Conservation (phyloP, 2,329 filamentous ascomycete genomes). For the Corynespora cassiicola region DNA sequence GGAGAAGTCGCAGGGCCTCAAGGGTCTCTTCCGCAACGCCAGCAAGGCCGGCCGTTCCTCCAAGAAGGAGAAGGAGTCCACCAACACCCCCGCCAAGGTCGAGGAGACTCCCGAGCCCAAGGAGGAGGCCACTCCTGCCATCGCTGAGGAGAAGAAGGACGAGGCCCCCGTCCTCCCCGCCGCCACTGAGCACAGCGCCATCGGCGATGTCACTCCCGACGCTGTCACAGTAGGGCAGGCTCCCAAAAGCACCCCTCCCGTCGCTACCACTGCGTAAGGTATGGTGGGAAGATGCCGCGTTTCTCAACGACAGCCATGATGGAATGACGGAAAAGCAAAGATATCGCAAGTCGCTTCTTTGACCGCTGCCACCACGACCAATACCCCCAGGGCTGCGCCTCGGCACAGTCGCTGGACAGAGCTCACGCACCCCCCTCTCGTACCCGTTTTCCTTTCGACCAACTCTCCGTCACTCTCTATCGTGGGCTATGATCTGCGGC, state of each 20-base stretch:
- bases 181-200: constrained; percentile 34
- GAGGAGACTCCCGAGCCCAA: constrained; percentile 39
- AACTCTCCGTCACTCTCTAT: constrained; percentile 33
- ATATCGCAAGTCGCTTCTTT: constrained; percentile 47
- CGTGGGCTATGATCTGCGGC: constrained; percentile 41
- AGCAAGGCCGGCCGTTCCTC: constrained; percentile 48
- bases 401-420: constrained; percentile 38
- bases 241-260: constrained; percentile 46
- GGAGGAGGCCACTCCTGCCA: constrained; percentile 26
- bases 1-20: constrained; percentile 33
- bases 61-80: constrained; percentile 48
- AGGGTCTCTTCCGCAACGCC: constrained; percentile 46
- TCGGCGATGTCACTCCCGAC: constrained; percentile 47
- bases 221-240: constrained; percentile 48
- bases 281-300: constrained; percentile 47
- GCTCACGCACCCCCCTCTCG: constrained; percentile 36
- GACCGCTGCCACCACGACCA: constrained; percentile 41
- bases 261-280: constrained; percentile 52
- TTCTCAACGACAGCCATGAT: constrained; percentile 49
- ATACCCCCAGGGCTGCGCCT: constrained; percentile 38
- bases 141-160: constrained; percentile 35
- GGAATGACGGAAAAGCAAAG: constrained; percentile 53
- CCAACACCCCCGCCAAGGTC: constrained; percentile 40
- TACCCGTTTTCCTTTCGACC: constrained; percentile 29
- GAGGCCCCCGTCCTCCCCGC: constrained; percentile 31